Base-by-base conservation (phyloP, 192 early-diverging fungal species). In the Backusella australiensis region DNA sequence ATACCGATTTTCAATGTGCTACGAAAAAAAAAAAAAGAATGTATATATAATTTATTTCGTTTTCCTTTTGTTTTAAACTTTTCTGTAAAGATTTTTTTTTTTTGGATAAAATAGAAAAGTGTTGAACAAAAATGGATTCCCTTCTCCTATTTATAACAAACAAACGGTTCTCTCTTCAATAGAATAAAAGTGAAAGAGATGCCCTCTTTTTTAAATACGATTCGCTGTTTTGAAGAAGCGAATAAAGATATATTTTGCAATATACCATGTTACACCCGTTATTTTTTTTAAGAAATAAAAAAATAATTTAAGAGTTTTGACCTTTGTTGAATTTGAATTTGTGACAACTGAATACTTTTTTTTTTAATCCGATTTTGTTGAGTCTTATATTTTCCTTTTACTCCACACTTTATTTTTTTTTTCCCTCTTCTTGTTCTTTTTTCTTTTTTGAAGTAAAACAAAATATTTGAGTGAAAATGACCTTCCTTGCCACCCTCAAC, bases 401-500 rank as follows among this genome's bases (percentile, higher is more conserved):
- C 53, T 59, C 53, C 53, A 59, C 53, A 59, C 53, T 59, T 59
- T 49, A 19, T 49, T 49, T 59, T 59, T 23, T 38, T 38, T 38
- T 38, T 38, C 36, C 9, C 36, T 38, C 44, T 49, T 49, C 44
- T 49, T 49, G 38, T 59, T 59, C 36, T 38, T 19, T 14, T 59
- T 29, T 26, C 26, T 19, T 59, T 11, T 59, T 59, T 59, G 23
- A 59, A 56, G 52, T 21, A 23, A 59, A 26, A 4, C 26, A 49
- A 23, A 32, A 32, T 32, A 32, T 7, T 29, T 15, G 56, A 23
- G 26, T 12, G 26, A 63, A 59, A 59, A 80, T 80, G 79, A 73
- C 79, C 75, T 72, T 82, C 59, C 74, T 78, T 42, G 56, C 77
- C 34, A 75, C 70, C 34, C 70, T 80, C 38, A 65, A 77, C 42